phyloP scores from a whole-genome alignment of 805 yeast species.

The Monosporozyma aquatica region DNA sequence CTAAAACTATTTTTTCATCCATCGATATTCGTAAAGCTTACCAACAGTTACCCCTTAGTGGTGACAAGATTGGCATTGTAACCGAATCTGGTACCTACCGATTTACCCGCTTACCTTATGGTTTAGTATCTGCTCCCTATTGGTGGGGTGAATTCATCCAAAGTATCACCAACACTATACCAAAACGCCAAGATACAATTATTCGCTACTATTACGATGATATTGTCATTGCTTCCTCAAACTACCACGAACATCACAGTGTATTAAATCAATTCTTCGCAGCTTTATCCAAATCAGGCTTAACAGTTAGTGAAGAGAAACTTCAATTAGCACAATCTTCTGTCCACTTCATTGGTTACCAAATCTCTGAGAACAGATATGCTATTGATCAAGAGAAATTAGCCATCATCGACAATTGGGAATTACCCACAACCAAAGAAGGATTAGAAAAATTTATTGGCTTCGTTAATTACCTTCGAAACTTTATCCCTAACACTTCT shows the following conservation, averaged over 20 bases:
- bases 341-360: conserved; percentile 3
- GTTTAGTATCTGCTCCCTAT: conserved; percentile 1
- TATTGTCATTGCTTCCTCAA: conserved; percentile 3
- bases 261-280: background rate
- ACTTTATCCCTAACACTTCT: conserved; percentile 4
- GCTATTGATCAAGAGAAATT: conserved; percentile 1
- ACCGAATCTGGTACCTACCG: conserved; percentile 3
- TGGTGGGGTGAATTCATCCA: conserved; percentile 5
- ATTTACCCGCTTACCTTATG: conserved; percentile 3
- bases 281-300: conserved; percentile 1
- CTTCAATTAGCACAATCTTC: conserved; percentile 1
- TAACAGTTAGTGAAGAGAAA: conserved; percentile 3
- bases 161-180: background rate
- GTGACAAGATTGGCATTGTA: conserved; percentile 2
- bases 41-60: conserved; percentile 2
- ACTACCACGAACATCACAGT: background rate
- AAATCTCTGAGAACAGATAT: background rate
- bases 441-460: conserved; percentile 3
- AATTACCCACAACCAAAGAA: conserved; percentile 4
- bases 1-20: conserved; percentile 5
- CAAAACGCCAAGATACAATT: background rate
- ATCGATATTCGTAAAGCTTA: conserved; percentile 4
- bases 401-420: background rate
- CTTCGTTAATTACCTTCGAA: conserved; percentile 5
- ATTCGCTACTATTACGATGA: conserved; percentile 4